Evolutionary conservation across 169 alveolate genomes (phyloP).

Genomic region (Haemoproteus tartakovskyi): DNA sequence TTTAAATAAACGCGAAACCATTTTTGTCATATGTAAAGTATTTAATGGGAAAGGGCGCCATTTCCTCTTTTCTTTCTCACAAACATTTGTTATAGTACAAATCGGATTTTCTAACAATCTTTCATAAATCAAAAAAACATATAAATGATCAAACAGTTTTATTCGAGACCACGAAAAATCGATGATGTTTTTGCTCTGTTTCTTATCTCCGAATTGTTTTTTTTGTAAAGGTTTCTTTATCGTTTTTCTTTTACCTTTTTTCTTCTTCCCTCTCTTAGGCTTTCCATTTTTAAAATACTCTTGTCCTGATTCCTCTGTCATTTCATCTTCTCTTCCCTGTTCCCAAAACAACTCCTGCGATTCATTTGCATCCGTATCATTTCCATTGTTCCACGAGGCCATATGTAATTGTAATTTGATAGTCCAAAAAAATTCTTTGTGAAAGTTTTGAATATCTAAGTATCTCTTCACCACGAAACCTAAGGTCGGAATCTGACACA

Average conservation of each 20-base stretch:
- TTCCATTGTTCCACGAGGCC: constrained; percentile 8
- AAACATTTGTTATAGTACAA: constrained; percentile 39
- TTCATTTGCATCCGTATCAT: not conserved
- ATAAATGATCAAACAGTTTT: constrained; percentile 52
- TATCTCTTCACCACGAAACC: constrained; percentile 97
- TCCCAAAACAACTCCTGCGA: no score
- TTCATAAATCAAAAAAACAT: constrained; percentile 51
- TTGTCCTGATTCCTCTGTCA: no score
- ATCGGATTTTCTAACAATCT: constrained; percentile 33
- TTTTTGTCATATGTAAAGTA: constrained; percentile 90
- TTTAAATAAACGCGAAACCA: constrained; percentile 86
- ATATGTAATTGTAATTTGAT: constrained; percentile 84
- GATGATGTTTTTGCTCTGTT: constrained; percentile 7
- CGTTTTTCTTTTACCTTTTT: not conserved
- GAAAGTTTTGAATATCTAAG: constrained; percentile 86
- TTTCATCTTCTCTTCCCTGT: no score
- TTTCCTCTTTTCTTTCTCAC: constrained; percentile 61
- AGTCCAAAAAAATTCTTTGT: constrained; percentile 91
- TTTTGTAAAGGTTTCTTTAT: not conserved
- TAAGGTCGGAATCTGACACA: constrained; percentile 98
- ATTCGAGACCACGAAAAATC: constrained; percentile 64
- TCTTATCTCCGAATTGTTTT: not conserved
- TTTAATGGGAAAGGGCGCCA: constrained; percentile 89
- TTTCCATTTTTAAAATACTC: no score
- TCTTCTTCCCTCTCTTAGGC: not conserved